Evolutionary conservation across 352 stramenopile genomes (phyloP).

Genomic region (Phytophthora idaei): DNA sequence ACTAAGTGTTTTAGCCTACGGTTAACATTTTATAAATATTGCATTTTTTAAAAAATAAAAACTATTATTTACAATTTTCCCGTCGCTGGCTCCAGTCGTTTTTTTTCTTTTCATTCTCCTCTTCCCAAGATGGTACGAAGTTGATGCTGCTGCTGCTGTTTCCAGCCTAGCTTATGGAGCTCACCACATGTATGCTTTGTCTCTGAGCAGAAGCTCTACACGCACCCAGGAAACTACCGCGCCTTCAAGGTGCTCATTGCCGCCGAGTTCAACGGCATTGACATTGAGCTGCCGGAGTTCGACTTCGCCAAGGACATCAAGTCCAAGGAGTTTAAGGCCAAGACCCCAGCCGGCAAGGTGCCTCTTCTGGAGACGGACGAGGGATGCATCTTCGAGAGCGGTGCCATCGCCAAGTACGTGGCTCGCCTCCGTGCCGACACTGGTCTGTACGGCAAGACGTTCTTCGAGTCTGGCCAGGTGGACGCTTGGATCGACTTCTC

Average conservation of each 20-base stretch:
- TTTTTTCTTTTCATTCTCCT: conserved; percentile 2
- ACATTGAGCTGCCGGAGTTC: conserved; percentile 84
- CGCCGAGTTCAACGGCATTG: conserved; percentile 92
- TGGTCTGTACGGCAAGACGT: conserved; percentile 86
- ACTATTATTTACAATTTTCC: neutral
- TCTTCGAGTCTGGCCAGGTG: conserved; percentile 92
- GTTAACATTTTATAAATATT: neutral
- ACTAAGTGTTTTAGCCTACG: neutral
- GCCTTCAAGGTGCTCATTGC: conserved; percentile 95
- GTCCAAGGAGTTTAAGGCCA: conserved; percentile 74
- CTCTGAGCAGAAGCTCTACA: conserved; percentile 82
- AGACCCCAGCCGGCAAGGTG: conserved; percentile 92
- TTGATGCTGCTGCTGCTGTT: neutral
- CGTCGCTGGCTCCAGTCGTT: conserved; percentile 7
- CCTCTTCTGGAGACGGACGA: conserved; percentile 85
- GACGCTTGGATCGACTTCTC: conserved; percentile 96
- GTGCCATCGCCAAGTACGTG: conserved; percentile 94
- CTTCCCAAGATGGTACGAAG: conserved; percentile 10
- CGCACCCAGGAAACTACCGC: conserved; percentile 90
- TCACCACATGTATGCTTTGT: conserved; percentile 1
- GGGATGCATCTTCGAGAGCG: conserved; percentile 89
- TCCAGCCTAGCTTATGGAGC: neutral
- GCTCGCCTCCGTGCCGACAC: conserved; percentile 88
- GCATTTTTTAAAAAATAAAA: neutral
- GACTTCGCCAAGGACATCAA: conserved; percentile 64